phyloP scores from a whole-genome alignment of 495 filamentous ascomycete species.

The Penicillium macrosclerotiorum region DNA sequence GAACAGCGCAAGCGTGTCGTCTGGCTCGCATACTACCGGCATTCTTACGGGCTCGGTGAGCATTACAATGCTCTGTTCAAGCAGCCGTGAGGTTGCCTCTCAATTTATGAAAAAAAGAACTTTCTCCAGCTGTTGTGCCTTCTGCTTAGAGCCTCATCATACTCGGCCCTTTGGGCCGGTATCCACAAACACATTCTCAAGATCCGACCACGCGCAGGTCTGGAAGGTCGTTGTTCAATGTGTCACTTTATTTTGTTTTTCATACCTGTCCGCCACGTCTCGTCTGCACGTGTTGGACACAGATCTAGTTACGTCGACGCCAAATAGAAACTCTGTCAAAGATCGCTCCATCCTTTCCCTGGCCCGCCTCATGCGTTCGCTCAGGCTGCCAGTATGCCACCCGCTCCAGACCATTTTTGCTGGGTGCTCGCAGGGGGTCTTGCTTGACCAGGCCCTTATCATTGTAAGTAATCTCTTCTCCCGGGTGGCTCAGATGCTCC shows the following conservation, averaged over 20 bases:
- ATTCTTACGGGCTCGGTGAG: slow-evolving; percentile 89
- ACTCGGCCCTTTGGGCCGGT: no score
- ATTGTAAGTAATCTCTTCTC: slow-evolving; percentile 61
- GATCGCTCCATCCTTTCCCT: slow-evolving; percentile 33
- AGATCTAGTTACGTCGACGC: slow-evolving; percentile 30
- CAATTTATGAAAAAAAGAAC: no score
- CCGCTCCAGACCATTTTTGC: slow-evolving; percentile 50
- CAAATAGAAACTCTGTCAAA: slow-evolving; percentile 40
- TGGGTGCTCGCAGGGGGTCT: slow-evolving; percentile 37
- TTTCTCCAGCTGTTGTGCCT: no score
- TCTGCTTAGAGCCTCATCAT: no score
- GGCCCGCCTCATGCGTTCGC: slow-evolving; percentile 59
- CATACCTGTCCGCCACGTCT: slow-evolving; percentile 2
- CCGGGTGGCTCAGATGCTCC: slow-evolving; percentile 63
- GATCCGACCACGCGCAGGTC: neutral
- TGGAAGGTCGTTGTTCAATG: no score
- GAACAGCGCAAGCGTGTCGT: slow-evolving; percentile 47
- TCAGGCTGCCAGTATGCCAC: slow-evolving; percentile 64
- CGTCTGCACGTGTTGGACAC: neutral
- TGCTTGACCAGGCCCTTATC: slow-evolving; percentile 51
- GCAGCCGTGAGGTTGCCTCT: slow-evolving; percentile 6
- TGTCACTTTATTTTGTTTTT: slow-evolving; percentile 1
- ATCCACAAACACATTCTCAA: no score
- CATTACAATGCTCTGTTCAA: slow-evolving; percentile 86
- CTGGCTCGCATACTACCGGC: slow-evolving; percentile 94